These are phyloP conservation scores for Backusella tuberculispora DNA, from an alignment of 192 early-diverging fungal genomes.

Conservation along the genomic window DNA sequence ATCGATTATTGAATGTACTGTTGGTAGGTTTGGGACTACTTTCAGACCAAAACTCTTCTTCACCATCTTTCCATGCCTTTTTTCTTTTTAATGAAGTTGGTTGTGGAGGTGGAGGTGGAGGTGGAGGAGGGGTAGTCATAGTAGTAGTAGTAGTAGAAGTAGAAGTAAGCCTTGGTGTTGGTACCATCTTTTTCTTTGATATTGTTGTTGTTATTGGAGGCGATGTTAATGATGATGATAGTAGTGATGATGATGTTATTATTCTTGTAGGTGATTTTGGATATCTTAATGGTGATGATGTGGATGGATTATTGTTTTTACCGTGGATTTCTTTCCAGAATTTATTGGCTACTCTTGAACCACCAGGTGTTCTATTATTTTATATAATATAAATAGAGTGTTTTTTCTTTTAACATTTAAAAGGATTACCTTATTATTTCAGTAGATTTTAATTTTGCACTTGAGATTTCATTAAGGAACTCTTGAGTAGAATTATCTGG, in stretches of 20 bases:
- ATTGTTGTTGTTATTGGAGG: neutral
- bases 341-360: neutral
- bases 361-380: slow-evolving; percentile 17
- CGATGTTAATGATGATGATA: neutral
- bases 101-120: neutral
- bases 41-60: slow-evolving; percentile 16
- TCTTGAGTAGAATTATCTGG: neutral
- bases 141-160: neutral
- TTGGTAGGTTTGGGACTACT: neutral
- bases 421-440: slow-evolving; percentile 6
- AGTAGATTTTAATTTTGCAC: slow-evolving; percentile 20
- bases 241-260: neutral
- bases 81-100: neutral
- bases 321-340: slow-evolving; percentile 29
- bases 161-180: neutral
- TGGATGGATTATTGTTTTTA: neutral
- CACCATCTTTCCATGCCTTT: neutral
- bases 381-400: neutral
- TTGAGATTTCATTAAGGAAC: slow-evolving; percentile 14
- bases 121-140: neutral
- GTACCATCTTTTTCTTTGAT: neutral
- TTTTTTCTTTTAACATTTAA: neutral
- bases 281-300: neutral
- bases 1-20: neutral
- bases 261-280: neutral